Conservation (phyloP, 164 flowering plant species). For the Dillenia turbinata region DNA sequence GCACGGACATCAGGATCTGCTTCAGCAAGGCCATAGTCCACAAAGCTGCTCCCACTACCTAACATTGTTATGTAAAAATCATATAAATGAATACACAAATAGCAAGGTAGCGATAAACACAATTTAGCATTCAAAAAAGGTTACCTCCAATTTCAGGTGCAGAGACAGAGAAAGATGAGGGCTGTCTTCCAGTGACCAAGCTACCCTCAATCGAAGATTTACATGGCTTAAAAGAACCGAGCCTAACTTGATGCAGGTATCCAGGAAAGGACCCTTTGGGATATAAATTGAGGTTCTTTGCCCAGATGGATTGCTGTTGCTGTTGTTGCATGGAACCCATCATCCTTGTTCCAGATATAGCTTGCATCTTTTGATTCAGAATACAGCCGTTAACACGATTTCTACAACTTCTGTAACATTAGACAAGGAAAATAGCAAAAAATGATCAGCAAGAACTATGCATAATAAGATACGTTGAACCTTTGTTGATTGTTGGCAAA, state of each 20-base stretch:
- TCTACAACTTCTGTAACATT: neutral
- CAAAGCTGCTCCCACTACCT: slow-evolving; percentile 49
- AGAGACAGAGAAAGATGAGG: slow-evolving; percentile 49
- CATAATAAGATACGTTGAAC: no score
- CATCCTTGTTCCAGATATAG: slow-evolving; percentile 40
- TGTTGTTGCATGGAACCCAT: slow-evolving; percentile 53
- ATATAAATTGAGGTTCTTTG: slow-evolving; percentile 17
- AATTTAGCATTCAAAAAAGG: neutral
- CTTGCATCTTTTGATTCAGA: slow-evolving; percentile 35
- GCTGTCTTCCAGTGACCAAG: slow-evolving; percentile 45
- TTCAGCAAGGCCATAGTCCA: slow-evolving; percentile 47
- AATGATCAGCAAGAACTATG: neutral
- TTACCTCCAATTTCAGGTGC: slow-evolving; percentile 42
- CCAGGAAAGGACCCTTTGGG: slow-evolving; percentile 22
- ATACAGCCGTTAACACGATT: no score
- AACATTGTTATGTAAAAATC: neutral
- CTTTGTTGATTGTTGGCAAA: no score
- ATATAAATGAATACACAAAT: slow-evolving; percentile 3
- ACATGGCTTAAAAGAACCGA: slow-evolving; percentile 26
- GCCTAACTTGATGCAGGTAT: slow-evolving; percentile 19
- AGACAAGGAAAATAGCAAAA: neutral
- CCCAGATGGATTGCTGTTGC: slow-evolving; percentile 16
- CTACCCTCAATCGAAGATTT: slow-evolving; percentile 35
- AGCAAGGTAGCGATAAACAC: neutral
- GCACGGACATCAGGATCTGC: slow-evolving; percentile 74